A percentile compares a stretch with the other conserved stretches of the same genome.
Conservation (phyloP, 768 basidiomycete species). For the Flagelloscypha sp. region DNA sequence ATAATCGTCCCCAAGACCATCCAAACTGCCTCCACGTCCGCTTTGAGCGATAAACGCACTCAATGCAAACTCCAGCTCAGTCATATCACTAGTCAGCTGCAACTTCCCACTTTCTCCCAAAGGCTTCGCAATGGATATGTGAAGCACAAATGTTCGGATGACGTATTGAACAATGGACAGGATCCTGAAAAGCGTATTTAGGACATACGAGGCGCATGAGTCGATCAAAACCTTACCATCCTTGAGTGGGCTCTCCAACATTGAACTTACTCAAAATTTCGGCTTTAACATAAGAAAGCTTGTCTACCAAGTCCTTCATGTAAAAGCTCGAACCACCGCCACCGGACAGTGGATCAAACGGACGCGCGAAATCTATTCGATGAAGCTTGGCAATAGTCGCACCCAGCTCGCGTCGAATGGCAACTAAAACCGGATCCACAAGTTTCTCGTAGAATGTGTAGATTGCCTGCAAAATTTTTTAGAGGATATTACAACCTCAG, state of each 20-base stretch:
- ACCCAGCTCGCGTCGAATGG: slow-evolving; percentile 74
- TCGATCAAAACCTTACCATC: slow-evolving; percentile 49
- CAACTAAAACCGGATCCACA: slow-evolving; percentile 51
- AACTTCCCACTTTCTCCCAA: slow-evolving; percentile 90
- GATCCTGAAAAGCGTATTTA: slow-evolving; percentile 32
- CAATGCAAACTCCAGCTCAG: slow-evolving; percentile 88
- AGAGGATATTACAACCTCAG: slow-evolving; percentile 1
- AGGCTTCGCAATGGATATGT: slow-evolving; percentile 88
- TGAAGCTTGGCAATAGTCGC: slow-evolving; percentile 79
- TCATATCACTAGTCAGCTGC: slow-evolving; percentile 93
- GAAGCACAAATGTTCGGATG: slow-evolving; percentile 81
- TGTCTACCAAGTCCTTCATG: slow-evolving; percentile 88
- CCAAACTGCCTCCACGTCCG: slow-evolving; percentile 59
- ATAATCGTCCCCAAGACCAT: slow-evolving; percentile 82
- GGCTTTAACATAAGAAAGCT: slow-evolving; percentile 70
- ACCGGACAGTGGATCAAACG: slow-evolving; percentile 54
- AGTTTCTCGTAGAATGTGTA: slow-evolving; percentile 44
- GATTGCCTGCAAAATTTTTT: slow-evolving; percentile 33
- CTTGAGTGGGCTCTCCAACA: slow-evolving; percentile 60
- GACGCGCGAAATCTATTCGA: slow-evolving; percentile 72
- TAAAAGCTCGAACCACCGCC: slow-evolving; percentile 73
- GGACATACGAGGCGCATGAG: slow-evolving; percentile 4
- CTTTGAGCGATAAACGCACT: slow-evolving; percentile 66
- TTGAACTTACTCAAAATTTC: slow-evolving; percentile 67
- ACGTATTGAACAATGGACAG: slow-evolving; percentile 66